Evolutionary conservation across 148 eudicot species (phyloP).

Genomic region (Vaccinium darrowii): DNA sequence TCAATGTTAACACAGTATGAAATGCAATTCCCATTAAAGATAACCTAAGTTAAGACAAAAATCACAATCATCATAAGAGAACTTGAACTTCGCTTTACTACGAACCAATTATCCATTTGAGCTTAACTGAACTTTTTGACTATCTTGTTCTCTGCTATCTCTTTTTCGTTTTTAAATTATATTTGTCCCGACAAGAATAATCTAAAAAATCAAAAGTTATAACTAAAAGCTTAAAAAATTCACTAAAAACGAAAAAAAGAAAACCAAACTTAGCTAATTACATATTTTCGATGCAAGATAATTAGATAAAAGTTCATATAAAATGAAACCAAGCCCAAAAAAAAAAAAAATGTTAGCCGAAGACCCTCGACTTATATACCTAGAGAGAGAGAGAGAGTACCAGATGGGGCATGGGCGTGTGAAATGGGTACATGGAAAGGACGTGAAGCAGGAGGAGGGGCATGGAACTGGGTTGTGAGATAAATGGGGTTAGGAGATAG

Average conservation of each 20-base stretch:
- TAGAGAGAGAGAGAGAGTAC: constrained; percentile 12
- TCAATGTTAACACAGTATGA: not conserved
- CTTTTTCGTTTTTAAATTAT: not conserved
- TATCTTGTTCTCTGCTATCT: not conserved
- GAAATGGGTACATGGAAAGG: constrained; percentile 22
- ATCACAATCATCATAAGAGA: not conserved
- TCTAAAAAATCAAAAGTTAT: not conserved
- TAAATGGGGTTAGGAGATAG: constrained; percentile 15
- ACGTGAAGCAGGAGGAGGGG: constrained; percentile 14
- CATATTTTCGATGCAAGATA: not conserved
- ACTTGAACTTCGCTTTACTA: not conserved
- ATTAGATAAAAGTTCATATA: not conserved
- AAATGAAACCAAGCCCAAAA: not conserved
- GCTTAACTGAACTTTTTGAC: not conserved
- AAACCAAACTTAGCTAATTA: not conserved
- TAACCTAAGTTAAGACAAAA: not conserved
- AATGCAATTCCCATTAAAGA: not conserved
- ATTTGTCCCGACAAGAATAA: not conserved
- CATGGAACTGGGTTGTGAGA: constrained; percentile 19
- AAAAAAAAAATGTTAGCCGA: not conserved
- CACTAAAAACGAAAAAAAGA: not conserved
- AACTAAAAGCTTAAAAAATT: not conserved
- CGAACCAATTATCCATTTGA: not conserved
- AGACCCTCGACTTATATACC: not conserved
- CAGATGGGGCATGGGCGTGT: constrained; percentile 18